Evolutionary conservation across 306 rosid species (phyloP), one percentile per base, ranked within the genome.

Genomic region (Malus fusca): DNA sequence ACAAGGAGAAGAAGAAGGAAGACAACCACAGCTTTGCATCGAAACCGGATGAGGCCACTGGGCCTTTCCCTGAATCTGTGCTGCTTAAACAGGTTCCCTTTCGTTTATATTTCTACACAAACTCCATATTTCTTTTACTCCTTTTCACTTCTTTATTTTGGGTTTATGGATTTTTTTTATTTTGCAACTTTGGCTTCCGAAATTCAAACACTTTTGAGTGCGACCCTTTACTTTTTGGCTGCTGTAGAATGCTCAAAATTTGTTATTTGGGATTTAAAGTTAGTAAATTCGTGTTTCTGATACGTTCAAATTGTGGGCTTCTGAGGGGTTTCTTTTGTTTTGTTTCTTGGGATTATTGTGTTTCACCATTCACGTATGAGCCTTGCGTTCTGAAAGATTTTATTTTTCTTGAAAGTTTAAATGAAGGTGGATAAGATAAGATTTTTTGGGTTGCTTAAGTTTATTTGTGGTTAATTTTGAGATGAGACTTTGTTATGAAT

Each of bases 51-150:
- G 99, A 92, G 75, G 82, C 75, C 72, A 85, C 87, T 8, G 94
- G 93, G 28, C 83, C 82, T 82, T 95, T 95, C 84, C 98, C 99
- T 60, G 97, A 95, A 85, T 87, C 99, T 35, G 96, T 95, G 51
- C 90, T 95, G 5, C 93, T 95, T 67, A 90, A 87, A 89, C 83
- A 90, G 97, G 99, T 87, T 76, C 28, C 31, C 70, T 44, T 28
- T 14, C 5, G 17, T 48, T 22, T 42, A 19, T 4, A 11, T 17
- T 82, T 84, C 69, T 53, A 60, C 55, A 2, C 75, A 21, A 28
- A 26, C 30, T 72, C 13, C 4, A 26, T 66, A 7, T 15, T 25
- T 14, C 17, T 44, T 12, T 26, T 26, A 4, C 37, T 46, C 26
- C 6, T 7, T 52, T 33, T 33, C 15, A 56, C 17, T 31, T 52